Evolutionary conservation across 768 basidiomycete species (phyloP), one percentile per base, ranked within the genome.

Genomic region (Strobilomyces dryophilus): DNA sequence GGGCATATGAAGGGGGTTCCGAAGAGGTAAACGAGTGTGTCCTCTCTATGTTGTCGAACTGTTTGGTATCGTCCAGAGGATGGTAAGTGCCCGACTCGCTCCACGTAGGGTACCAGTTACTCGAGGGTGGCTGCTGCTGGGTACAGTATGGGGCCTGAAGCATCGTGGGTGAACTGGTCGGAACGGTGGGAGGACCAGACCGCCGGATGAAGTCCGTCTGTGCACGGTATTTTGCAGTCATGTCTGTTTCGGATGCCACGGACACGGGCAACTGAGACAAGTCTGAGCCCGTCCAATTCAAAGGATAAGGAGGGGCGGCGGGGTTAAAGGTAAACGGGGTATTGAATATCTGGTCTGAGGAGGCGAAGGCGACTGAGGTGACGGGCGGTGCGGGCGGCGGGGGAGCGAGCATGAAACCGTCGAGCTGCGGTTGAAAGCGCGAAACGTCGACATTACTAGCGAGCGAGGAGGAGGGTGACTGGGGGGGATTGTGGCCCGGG

Each of bases 401-500:
- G 0, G 78, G 71, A 0, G 57, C 70, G 44, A 80, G 73, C 32
- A 76, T 57, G 56, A 79, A 76, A 31, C 76, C 74, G 35, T 79
- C 76, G 12, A 67, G 56, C 12, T 70, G 67, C 7, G 71, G 52
- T 17, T 73, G 67, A 12, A 74, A 49, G 18, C 70, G 61, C 11
- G 63, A 48, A 27, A 51, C 40, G 47, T 20, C 44, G 1, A 57
- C 17, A 9, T 53, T 54, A 24, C 58, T 51, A 58, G 63, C 34
- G 58, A 65, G 37, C 67, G 65, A 61, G 5, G 72, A 70, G 4
- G 73, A 51, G 3, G 62, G 61, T 4, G 74, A 69, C 5, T 66
- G 73, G 14, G 71, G 71, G 12, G 73, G 68, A 7, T 66, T 60
- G 59, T 90, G 88, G 10, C 87, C 87, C 10, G 87, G 88, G 4